Base-by-base conservation (phyloP, 2,329 filamentous ascomycete genomes). In the Chrysosphaeria jannelii region DNA sequence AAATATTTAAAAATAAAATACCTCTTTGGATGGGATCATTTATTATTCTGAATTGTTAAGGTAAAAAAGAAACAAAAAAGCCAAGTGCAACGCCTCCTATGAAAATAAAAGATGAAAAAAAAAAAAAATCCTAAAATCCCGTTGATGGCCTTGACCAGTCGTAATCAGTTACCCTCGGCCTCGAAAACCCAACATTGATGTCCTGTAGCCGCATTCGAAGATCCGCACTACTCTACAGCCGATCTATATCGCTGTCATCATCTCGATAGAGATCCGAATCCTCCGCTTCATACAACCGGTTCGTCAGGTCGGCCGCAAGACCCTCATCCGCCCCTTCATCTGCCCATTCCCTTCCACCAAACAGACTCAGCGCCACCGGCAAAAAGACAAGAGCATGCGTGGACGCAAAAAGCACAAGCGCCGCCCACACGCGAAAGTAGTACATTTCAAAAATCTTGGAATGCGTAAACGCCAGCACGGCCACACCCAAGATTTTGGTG, bases 361-460 rank as follows among this genome's bases (percentile, higher is more conserved):
- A 55, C 23, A 91, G 51, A 37, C 74, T 88, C 32, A 97, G 51
- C 2, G 72, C 69, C 1, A 93, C 85, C 0, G 85, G 85, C 35
- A 97, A 48, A 42, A 93, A 89, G 6, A 97, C 58, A 22, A 97
- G 51, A 1, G 85, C 76, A 42, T 97, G 85, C 7, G 67, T 56
- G 6, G 75, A 75, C 3, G 79, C 88, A 42, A 90, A 81, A 7
- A 88, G 42, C 8, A 97, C 79, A 25, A 97, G 57, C 5, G 79
- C 70, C 10, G 91, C 50, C 85, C 85, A 97, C 20, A 97, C 72
- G 20, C 85, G 61, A 55, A 97, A 97, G 46, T 97, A 97, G 47
- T 97, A 97, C 27, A 97, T 76, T 49, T 97, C 88, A 36, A 97
- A 97, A 38, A 97, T 97, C 59, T 93, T 97, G 43, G 75, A 89